Conservation (phyloP, 805 yeast species). For the Candida arabinofermentans region DNA sequence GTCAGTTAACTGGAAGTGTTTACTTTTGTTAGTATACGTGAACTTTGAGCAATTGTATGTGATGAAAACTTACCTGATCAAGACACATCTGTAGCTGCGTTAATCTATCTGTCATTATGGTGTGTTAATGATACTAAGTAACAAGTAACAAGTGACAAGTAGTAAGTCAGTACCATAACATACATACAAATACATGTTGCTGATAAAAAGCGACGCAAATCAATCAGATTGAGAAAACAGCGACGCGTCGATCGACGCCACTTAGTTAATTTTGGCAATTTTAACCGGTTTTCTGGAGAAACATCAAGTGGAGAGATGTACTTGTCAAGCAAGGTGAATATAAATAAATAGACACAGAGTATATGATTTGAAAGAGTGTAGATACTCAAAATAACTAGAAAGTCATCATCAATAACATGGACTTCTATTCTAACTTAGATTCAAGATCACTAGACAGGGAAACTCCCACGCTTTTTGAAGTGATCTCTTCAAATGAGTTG, state of each 20-base stretch:
- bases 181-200: background rate
- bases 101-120: conserved; percentile 71
- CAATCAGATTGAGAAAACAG: background rate
- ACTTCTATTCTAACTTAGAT: conserved; percentile 74
- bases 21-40: too few relatives aligned
- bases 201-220: background rate
- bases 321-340: too few relatives aligned
- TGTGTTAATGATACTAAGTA: background rate
- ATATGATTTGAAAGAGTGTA: too few relatives aligned
- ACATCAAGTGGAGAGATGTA: too few relatives aligned
- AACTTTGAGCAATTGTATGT: too few relatives aligned
- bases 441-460: conserved; percentile 71
- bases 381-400: too few relatives aligned
- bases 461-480: conserved; percentile 85
- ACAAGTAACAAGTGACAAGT: too few relatives aligned
- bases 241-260: conserved; percentile 6
- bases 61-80: conserved; percentile 49
- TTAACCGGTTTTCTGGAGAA: too few relatives aligned
- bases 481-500: conserved; percentile 76
- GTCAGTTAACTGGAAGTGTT: conserved; percentile 47
- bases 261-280: conserved; percentile 1
- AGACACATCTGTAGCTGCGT: conserved; percentile 87
- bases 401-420: conserved; percentile 41
- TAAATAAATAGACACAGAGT: too few relatives aligned
- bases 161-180: too few relatives aligned